Evolutionary conservation across 306 rosid species (phyloP), one percentile per base, ranked within the genome.

Genomic region (Crataegus laevigata): DNA sequence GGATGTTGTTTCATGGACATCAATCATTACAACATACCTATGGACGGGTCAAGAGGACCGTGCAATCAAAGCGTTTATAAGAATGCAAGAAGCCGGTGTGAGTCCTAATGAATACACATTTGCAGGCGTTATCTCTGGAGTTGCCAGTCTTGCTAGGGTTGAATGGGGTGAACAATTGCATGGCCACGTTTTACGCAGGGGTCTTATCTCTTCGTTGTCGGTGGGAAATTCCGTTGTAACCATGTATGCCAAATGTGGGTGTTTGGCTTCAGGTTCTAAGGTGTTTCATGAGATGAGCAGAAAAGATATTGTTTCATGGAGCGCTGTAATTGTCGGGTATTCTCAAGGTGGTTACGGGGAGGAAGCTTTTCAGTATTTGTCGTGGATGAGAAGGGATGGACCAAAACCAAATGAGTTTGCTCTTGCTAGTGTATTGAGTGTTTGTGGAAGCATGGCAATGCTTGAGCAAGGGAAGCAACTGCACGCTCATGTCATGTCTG

Each of bases 1-100:
- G 3, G 91, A 93, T 70, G 90, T 93, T n/a, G 96, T 89, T 82
- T 91, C 93, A 9, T 93, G 98, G 98, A 93, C 88, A 43, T 83
- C 82, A 75, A 81, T 90, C 71, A 87, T 91, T 43, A 79, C 86
- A 3, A 72, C 90, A 2, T 84, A 80, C 60, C 73, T 75, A 42
- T 89, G 90, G 72, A 81, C 72, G 75, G 93, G 91, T 59, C 84
- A 79, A 72, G 91, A 86, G 79, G 86, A 85, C 70, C 38, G 73
- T 63, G 93, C 89, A 45, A 70, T 93, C 70, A 81, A 79, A 73
- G 88, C 88, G 14, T 90, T 87, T 85, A 82, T 55, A 77, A 87
- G 75, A 76, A 90, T 93, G 98, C 72, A 74, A 69, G 84, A 79
- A 70, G 85, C 88, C 58, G 65, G 85, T 64, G 89, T 88, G 71